These are phyloP conservation scores for Cardamine occulta DNA, from an alignment of 345 rosid genomes.

Conservation along the genomic window DNA sequence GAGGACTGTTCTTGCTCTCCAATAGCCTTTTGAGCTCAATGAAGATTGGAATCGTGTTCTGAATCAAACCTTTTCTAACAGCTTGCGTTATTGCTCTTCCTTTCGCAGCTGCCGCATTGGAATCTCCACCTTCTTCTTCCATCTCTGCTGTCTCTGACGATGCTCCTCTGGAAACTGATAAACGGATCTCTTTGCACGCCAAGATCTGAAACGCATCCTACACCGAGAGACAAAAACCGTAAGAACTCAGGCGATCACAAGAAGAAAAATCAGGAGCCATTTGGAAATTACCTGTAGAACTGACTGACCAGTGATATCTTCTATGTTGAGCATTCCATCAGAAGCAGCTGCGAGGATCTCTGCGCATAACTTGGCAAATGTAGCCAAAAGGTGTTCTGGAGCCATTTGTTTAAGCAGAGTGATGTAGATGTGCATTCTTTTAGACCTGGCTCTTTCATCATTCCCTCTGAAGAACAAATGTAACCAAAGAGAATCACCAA, in stretches of 20 bases:
- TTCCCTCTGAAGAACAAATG: slow-evolving; percentile 63
- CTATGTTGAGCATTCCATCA: slow-evolving; percentile 79
- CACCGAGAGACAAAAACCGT: slow-evolving; percentile 20
- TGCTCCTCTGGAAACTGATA: slow-evolving; percentile 60
- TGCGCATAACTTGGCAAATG: slow-evolving; percentile 93
- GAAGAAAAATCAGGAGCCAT: not conserved
- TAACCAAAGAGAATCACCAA: slow-evolving; percentile 12
- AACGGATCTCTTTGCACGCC: slow-evolving; percentile 85
- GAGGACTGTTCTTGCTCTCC: slow-evolving; percentile 91
- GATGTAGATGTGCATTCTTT: slow-evolving; percentile 80
- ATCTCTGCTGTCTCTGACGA: slow-evolving; percentile 60
- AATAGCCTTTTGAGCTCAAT: slow-evolving; percentile 88
- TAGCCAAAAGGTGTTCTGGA: slow-evolving; percentile 91
- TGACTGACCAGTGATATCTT: slow-evolving; percentile 73
- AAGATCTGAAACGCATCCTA: slow-evolving; percentile 92
- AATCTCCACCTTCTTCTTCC: slow-evolving; percentile 48
- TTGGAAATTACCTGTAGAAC: slow-evolving; percentile 73
- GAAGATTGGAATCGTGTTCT: slow-evolving; percentile 93
- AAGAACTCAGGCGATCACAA: not conserved
- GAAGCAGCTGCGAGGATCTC: slow-evolving; percentile 96
- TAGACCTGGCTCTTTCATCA: slow-evolving; percentile 73
- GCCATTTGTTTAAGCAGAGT: slow-evolving; percentile 95
- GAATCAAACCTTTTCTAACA: slow-evolving; percentile 83
- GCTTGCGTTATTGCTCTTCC: slow-evolving; percentile 92
- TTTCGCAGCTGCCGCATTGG: slow-evolving; percentile 62